Evolutionary conservation across 176 grass and related monocot species (phyloP).

Genomic region (Poa pratensis): DNA sequence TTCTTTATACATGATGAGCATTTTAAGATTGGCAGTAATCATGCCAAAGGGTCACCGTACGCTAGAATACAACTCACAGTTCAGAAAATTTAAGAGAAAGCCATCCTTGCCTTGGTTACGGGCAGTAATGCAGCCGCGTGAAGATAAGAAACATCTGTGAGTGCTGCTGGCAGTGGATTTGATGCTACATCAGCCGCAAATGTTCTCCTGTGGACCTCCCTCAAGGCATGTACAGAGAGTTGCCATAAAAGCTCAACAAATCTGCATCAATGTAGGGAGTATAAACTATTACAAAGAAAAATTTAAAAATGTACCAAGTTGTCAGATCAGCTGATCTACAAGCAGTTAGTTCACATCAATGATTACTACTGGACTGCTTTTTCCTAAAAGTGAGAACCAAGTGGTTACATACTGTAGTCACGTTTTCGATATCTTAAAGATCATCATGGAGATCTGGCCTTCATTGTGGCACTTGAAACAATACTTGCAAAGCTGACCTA

Average conservation of each 20-base stretch:
- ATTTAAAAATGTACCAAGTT: slow-evolving; percentile 26
- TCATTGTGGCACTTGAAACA: slow-evolving; percentile 20
- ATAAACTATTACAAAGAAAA: slow-evolving; percentile 25
- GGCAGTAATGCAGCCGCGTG: slow-evolving; percentile 94
- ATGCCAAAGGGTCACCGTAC: background rate
- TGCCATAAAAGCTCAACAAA: slow-evolving; percentile 99
- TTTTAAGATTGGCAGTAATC: background rate
- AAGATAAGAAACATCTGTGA: slow-evolving; percentile 98
- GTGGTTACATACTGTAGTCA: slow-evolving; percentile 2
- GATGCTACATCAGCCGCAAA: slow-evolving; percentile 82
- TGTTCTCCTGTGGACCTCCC: slow-evolving; percentile 94
- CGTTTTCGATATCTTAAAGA: slow-evolving; percentile 20
- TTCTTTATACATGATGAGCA: slow-evolving; percentile 9
- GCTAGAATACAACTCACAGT: slow-evolving; percentile 13
- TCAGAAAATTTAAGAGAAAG: slow-evolving; percentile 36
- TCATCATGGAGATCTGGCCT: slow-evolving; percentile 11
- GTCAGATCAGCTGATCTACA: slow-evolving; percentile 44
- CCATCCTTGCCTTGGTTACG: slow-evolving; percentile 78
- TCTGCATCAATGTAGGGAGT: slow-evolving; percentile 55
- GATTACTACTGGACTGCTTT: slow-evolving; percentile 28
- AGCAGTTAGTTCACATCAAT: slow-evolving; percentile 5
- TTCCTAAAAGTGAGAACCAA: slow-evolving; percentile 14
- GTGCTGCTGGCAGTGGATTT: slow-evolving; percentile 78
- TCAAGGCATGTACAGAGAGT: slow-evolving; percentile 95
- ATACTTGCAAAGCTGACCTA: slow-evolving; percentile 10